phyloP scores from a whole-genome alignment of 2,329 filamentous ascomycete genomes.

The Aspergillus japonicus region DNA sequence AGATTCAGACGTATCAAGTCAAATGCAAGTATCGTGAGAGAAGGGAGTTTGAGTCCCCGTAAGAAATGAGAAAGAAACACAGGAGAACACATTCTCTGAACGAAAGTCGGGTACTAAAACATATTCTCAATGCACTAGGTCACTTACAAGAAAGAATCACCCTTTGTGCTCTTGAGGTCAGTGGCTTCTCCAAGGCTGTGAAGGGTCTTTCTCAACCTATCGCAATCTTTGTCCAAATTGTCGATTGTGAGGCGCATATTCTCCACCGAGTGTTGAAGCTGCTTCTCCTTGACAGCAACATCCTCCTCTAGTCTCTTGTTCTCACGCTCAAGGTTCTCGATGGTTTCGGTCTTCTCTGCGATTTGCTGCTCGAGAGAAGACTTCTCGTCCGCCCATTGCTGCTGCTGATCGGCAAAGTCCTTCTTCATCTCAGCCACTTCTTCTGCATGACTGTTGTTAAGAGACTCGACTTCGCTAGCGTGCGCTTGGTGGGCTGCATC shows the following conservation, averaged over 20 bases:
- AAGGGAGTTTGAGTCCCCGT: conserved; percentile 15
- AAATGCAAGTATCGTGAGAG: conserved; percentile 8
- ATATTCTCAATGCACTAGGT: conserved; percentile 27
- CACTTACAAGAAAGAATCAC: conserved; percentile 53
- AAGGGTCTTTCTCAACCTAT: conserved; percentile 51
- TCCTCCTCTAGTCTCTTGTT: conserved; percentile 46
- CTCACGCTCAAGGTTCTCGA: conserved; percentile 46
- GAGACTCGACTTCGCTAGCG: conserved; percentile 24
- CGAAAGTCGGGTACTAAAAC: conserved; percentile 17
- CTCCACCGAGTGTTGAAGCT: conserved; percentile 44
- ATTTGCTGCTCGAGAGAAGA: conserved; percentile 36
- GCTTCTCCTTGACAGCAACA: conserved; percentile 47
- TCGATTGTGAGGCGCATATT: conserved; percentile 50
- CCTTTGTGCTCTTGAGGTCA: conserved; percentile 50
- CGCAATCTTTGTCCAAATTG: conserved; percentile 51
- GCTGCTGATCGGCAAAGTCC: conserved; percentile 32
- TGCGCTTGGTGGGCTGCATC: conserved; percentile 25
- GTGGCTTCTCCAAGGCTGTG: conserved; percentile 53
- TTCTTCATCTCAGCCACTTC: conserved; percentile 28
- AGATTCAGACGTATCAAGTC: conserved; percentile 2
- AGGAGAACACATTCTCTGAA: conserved; percentile 13
- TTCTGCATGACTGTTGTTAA: conserved; percentile 28
- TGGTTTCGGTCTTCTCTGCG: conserved; percentile 42
- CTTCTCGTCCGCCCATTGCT: conserved; percentile 34
- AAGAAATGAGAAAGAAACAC: conserved; percentile 15